Conservation (phyloP, 495 filamentous ascomycete genomes). For the Neurospora cerealis region DNA sequence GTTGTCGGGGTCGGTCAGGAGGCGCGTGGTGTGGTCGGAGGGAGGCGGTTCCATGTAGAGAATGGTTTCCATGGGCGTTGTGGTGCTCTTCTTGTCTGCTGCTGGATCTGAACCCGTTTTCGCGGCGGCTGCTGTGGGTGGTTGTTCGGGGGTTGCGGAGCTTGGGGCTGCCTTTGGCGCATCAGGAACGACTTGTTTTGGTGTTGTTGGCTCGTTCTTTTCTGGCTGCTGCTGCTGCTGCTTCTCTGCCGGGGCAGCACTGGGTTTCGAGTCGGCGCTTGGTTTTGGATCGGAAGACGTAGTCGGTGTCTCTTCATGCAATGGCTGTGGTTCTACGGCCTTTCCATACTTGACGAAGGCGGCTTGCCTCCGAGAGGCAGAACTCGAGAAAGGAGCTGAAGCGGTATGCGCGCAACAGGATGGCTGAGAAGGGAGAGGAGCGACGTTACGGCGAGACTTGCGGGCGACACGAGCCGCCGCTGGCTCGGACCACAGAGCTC, state of each 20-base stretch:
- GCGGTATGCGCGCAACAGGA: conserved; percentile 16
- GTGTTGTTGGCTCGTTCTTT: conserved; percentile 3
- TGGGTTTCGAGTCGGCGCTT: conserved; percentile 1
- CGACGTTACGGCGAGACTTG: conserved; percentile 12
- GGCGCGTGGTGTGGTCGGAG: conserved; percentile 17
- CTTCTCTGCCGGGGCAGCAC: conserved; percentile 11
- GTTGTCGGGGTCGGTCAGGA: neutral
- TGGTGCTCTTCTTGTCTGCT: conserved; percentile 21
- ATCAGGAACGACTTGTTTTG: neutral
- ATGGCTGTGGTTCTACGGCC: conserved; percentile 45
- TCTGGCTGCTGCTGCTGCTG: conserved; percentile 4
- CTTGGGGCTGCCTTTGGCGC: neutral
- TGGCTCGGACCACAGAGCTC: conserved; percentile 27
- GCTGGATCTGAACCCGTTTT: neutral
- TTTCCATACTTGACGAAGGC: conserved; percentile 44
- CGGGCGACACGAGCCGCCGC: conserved; percentile 13
- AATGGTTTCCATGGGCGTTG: conserved; percentile 51
- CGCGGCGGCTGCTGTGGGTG: neutral
- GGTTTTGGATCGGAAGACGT: neutral
- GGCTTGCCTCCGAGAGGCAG: conserved; percentile 21
- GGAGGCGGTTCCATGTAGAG: conserved; percentile 47
- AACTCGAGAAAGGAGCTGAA: conserved; percentile 18
- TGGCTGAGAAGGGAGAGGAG: conserved; percentile 1
- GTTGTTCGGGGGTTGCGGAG: neutral
- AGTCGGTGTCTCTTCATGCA: neutral